Evolutionary conservation across 2,329 filamentous ascomycete genomes (phyloP).

Genomic region (Sclerotinia minor): DNA sequence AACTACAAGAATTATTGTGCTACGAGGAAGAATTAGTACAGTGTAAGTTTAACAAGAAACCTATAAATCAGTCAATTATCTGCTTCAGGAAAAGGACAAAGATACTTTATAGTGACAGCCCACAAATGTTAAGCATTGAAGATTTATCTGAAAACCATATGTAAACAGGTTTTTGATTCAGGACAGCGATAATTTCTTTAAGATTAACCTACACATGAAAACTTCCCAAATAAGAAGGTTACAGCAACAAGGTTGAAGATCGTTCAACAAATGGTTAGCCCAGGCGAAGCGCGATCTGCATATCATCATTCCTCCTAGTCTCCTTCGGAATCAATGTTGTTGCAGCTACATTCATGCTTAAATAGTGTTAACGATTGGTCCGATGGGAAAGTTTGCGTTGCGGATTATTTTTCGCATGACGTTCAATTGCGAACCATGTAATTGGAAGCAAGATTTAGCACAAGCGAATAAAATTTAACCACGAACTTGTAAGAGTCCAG

Average conservation of each 20-base stretch:
- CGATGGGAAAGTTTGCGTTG: not conserved
- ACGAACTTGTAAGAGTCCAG: rapidly evolving
- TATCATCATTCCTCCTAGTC: not conserved
- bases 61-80: too few relatives aligned
- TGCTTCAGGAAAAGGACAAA: not conserved
- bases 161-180: too few relatives aligned
- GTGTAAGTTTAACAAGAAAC: not conserved
- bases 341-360: not conserved
- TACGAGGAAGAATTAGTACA: too few relatives aligned
- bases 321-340: not conserved
- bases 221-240: not conserved
- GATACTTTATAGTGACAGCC: not conserved
- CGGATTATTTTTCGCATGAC: too few relatives aligned
- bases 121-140: not conserved
- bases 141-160: too few relatives aligned
- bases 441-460: not conserved
- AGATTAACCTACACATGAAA: not conserved
- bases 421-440: not conserved
- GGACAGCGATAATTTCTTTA: not conserved
- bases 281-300: not conserved
- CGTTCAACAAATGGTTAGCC: not conserved
- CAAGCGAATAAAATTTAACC: not conserved
- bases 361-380: not conserved
- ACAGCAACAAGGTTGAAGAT: not conserved
- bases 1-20: not conserved